Conservation (phyloP, 208 protist species). For the Tritrichomonas foetus region DNA sequence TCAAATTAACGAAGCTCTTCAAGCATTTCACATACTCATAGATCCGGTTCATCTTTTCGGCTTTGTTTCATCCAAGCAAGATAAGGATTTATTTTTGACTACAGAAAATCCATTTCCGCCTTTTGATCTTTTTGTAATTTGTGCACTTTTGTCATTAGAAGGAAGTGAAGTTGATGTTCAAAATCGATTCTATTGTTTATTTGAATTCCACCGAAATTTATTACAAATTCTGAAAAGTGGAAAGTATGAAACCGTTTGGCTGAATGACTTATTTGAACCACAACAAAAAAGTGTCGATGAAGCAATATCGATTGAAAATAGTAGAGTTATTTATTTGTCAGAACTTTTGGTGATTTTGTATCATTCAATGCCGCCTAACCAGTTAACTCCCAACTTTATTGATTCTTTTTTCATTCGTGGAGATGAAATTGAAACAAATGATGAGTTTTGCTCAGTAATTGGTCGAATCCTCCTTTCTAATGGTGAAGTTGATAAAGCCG, state of each 20-base stretch:
- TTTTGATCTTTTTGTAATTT: too few relatives aligned
- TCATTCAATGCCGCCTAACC: background rate
- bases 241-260: background rate
- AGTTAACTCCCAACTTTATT: background rate
- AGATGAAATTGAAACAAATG: background rate
- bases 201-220: too few relatives aligned
- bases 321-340: background rate
- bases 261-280: background rate
- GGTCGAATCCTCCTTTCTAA: background rate
- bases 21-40: too few relatives aligned
- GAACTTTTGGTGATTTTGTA: background rate
- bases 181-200: too few relatives aligned
- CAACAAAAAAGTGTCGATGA: background rate
- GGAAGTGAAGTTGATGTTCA: too few relatives aligned
- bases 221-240: too few relatives aligned
- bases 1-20: too few relatives aligned
- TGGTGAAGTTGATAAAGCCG: background rate
- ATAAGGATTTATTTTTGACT: too few relatives aligned
- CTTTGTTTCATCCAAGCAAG: too few relatives aligned
- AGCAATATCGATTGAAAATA: background rate
- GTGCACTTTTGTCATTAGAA: too few relatives aligned
- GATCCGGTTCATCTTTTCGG: too few relatives aligned
- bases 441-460: background rate
- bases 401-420: background rate
- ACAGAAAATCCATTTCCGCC: too few relatives aligned